Percentiles rank a stretch among this genome's conserved stretches.
phyloP scores from a whole-genome alignment of 2,329 filamentous ascomycete genomes.

The Gaeumannomyces sp. region DNA sequence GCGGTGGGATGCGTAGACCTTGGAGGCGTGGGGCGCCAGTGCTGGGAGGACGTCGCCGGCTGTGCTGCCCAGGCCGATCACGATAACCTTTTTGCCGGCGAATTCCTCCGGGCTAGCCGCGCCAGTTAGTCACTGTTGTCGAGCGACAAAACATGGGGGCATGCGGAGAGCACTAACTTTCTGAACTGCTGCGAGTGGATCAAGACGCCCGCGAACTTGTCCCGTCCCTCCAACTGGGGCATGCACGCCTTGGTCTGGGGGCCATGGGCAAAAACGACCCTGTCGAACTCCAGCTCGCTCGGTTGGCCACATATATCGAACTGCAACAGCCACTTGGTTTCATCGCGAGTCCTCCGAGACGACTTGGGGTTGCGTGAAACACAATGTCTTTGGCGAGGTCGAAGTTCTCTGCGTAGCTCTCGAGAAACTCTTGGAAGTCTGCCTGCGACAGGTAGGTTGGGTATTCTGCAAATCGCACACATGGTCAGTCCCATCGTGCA shows the following conservation, averaged over 20 bases:
- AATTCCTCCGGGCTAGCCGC: conserved; percentile 25
- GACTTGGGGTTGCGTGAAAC: conserved; percentile 11
- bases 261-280: conserved; percentile 14
- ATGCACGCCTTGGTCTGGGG: conserved; percentile 10
- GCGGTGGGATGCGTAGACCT: conserved; percentile 36
- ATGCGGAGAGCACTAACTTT: conserved; percentile 16
- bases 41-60: conserved; percentile 28
- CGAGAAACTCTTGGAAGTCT: conserved; percentile 31
- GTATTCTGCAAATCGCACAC: conserved; percentile 18
- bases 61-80: conserved; percentile 38
- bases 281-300: conserved; percentile 14
- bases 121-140: too few relatives aligned
- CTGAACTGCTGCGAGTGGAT: conserved; percentile 33
- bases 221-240: conserved; percentile 12
- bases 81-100: conserved; percentile 33
- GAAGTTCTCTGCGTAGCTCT: conserved; percentile 25
- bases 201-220: conserved; percentile 22
- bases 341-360: conserved; percentile 9
- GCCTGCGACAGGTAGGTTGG: conserved; percentile 19
- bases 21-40: conserved; percentile 27
- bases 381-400: conserved; percentile 13
- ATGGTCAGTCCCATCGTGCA: too few relatives aligned
- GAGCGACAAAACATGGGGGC: not conserved
- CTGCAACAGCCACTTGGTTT: conserved; percentile 12
- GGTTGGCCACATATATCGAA: too few relatives aligned